phyloP scores from a whole-genome alignment of 306 rosid genomes.

The Casuarina glauca region DNA sequence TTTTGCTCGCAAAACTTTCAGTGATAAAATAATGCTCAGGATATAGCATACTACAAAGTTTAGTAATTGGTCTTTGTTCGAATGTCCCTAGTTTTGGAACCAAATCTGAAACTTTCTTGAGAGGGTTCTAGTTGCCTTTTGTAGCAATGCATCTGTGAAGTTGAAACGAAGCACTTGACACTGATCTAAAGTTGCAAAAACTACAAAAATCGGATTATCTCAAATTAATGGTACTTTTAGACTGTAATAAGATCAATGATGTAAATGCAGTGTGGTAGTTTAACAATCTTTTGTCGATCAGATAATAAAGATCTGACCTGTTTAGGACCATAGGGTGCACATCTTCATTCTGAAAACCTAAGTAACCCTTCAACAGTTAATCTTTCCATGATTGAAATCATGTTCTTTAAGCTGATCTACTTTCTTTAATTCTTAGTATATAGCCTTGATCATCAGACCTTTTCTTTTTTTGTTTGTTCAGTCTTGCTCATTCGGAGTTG shows the following conservation, averaged over 20 bases:
- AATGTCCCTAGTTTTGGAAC: no score
- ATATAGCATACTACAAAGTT: neutral
- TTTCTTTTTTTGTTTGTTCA: constrained; percentile 30
- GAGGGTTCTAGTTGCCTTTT: no score
- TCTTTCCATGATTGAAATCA: constrained; percentile 4
- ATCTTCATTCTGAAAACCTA: neutral
- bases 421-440: neutral
- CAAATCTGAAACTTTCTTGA: no score
- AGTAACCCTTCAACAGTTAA: neutral
- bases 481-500: constrained; percentile 93
- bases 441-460: neutral
- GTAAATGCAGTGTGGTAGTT: no score
- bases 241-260: neutral
- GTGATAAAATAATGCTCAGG: neutral
- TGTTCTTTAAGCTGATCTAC: neutral
- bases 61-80: no score
- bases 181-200: neutral
- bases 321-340: neutral
- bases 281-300: neutral
- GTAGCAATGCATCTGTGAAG: no score
- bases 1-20: neutral
- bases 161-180: no score
- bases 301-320: neutral
- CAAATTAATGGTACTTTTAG: neutral
- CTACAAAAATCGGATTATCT: neutral